Base-by-base conservation (phyloP, 2,329 filamentous ascomycete genomes). In the Beauveria brongniartii region DNA sequence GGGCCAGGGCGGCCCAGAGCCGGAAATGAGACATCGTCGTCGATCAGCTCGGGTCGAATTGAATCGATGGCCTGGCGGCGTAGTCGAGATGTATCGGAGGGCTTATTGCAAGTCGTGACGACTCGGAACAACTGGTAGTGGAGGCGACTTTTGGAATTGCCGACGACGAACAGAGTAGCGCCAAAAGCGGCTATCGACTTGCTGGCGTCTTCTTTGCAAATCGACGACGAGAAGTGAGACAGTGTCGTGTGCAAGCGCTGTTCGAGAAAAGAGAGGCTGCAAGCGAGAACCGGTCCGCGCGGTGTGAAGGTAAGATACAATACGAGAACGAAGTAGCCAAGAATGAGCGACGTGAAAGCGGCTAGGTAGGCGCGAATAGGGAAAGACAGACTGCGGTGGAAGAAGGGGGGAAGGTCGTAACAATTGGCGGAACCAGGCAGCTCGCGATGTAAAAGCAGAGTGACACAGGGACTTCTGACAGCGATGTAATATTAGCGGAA, bases 351-450 rank as follows among this genome's bases (percentile, higher is more conserved):
- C 7, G 48, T 40, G 26, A 52, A 52, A 26, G 56, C 48, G 46
- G 56, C 56, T 52, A 52, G 56, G 24, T 52, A 52, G 56, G 37
- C 56, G 47, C 40, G 34, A 50, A 30, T 28, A 50, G 26, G 40
- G 56, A 59, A 59, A 24, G 56, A 53, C 48, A 20, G 47, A 46
- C 12, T 22, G 18, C 14, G 47, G 26, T 37, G 30, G 20, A 53
- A 48, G 56, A 59, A 37, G 44, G n/a, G n/a, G 24, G 56, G 40
- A 44, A 59, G 24, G 48, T 59, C n/a, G 40, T 44, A 59, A 53
- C 26, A 46, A 59, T 53, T 53, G 48, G 56, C 48, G 37, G 37
- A 37, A 59, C 56, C 26, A 53, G 26, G 48, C 56, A 52, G 56
- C 56, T 40, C 34, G 40, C 37, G 56, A 53, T 59, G 56, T 53